Evolutionary conservation across 192 early-diverging fungal species (phyloP).

Genomic region (Linnemannia exigua): DNA sequence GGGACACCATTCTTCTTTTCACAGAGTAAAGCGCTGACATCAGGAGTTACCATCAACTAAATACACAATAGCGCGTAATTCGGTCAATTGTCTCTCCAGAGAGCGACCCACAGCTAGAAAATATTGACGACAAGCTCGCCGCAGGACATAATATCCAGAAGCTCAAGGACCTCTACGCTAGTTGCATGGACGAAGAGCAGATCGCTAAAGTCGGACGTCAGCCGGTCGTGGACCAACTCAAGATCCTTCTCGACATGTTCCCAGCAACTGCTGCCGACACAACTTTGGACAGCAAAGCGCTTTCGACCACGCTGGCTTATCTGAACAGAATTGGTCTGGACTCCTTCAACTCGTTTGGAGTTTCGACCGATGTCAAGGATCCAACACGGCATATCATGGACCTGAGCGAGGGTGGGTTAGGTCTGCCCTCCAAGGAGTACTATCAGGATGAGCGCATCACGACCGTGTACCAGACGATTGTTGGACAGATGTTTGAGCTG

Average conservation of each 20-base stretch:
- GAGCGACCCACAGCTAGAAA: not conserved
- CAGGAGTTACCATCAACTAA: constrained; percentile 13
- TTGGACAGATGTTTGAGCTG: constrained; percentile 53
- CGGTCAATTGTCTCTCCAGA: constrained; percentile 11
- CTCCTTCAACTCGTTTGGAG: constrained; percentile 60
- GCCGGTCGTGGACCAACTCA: constrained; percentile 54
- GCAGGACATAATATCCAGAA: constrained; percentile 66
- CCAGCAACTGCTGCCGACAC: not conserved
- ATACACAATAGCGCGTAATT: constrained; percentile 13
- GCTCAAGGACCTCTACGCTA: constrained; percentile 66
- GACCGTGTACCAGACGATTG: constrained; percentile 52
- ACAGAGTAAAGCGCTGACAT: not conserved
- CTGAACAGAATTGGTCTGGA: constrained; percentile 39
- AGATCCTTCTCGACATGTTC: constrained; percentile 46
- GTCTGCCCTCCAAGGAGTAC: constrained; percentile 74
- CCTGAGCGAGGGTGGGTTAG: constrained; percentile 64
- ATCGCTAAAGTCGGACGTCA: constrained; percentile 52
- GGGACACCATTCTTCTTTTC: not conserved
- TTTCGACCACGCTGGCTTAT: constrained; percentile 27
- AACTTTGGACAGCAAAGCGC: not conserved
- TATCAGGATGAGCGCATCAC: constrained; percentile 65
- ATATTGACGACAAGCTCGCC: constrained; percentile 20
- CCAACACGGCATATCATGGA: constrained; percentile 64
- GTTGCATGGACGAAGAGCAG: constrained; percentile 62
- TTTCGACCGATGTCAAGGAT: constrained; percentile 67